These are phyloP conservation scores for Penicillium sp. DNA, from an alignment of 2,329 filamentous ascomycete genomes.

Conservation along the genomic window DNA sequence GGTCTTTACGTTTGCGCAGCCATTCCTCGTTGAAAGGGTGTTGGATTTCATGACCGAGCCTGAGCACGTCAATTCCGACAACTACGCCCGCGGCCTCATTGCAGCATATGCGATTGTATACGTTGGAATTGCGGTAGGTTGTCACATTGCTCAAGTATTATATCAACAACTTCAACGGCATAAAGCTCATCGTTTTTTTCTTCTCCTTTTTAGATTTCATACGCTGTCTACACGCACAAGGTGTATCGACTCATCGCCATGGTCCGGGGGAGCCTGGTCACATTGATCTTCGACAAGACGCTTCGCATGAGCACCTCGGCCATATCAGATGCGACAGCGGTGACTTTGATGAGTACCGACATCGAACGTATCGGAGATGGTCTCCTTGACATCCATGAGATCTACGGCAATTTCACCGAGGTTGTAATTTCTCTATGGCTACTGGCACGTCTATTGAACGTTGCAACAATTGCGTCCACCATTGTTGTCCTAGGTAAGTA, in stretches of 20 bases:
- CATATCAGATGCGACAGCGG: constrained; percentile 39
- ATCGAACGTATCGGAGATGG: constrained; percentile 34
- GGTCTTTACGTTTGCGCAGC: constrained; percentile 48
- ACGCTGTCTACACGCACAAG: constrained; percentile 34
- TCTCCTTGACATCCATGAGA: constrained; percentile 20
- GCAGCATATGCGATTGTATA: constrained; percentile 40
- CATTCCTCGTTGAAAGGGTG: constrained; percentile 42
- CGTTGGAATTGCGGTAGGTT: constrained; percentile 36
- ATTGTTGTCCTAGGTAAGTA: constrained; percentile 9
- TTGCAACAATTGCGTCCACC: constrained; percentile 17
- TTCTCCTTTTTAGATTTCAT: constrained; percentile 24
- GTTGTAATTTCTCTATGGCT: constrained; percentile 15
- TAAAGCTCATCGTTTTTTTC: too few relatives aligned
- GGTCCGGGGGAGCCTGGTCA: constrained; percentile 40
- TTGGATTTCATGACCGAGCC: constrained; percentile 19
- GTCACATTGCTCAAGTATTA: background rate
- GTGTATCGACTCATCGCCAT: constrained; percentile 38
- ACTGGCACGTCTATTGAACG: constrained; percentile 11
- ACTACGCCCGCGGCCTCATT: constrained; percentile 37
- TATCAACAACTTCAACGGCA: background rate
- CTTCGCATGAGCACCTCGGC: constrained; percentile 31
- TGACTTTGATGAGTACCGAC: constrained; percentile 51
- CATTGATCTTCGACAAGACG: constrained; percentile 51
- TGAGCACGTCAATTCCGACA: constrained; percentile 19
- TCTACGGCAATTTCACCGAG: constrained; percentile 12